A percentile compares a stretch with the other conserved stretches of the same genome.
These are phyloP conservation scores for Vitis hybrid DNA, from an alignment of 177 flowering plant genomes.

Conservation along the genomic window DNA sequence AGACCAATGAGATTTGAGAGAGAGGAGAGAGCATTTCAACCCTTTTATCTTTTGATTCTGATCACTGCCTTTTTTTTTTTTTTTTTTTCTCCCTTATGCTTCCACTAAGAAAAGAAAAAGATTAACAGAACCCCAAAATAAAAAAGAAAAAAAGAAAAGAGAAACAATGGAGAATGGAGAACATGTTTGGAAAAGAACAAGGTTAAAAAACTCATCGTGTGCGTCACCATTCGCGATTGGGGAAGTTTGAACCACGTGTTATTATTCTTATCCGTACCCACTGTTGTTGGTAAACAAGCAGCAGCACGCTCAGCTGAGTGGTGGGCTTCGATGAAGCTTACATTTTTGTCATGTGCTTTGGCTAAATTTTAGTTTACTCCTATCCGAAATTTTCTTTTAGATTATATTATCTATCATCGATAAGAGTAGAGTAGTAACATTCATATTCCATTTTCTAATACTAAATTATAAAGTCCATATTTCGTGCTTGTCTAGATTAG, in stretches of 20 bases:
- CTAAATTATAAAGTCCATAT: no score
- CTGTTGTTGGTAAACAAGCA: no score
- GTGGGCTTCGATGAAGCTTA: no score
- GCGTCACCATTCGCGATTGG: not conserved
- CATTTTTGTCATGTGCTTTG: no score
- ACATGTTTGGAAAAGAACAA: slow-evolving; percentile 8
- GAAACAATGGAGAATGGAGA: slow-evolving; percentile 6
- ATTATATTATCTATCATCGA: no score
- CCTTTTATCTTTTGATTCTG: not conserved
- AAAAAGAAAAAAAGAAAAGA: not conserved
- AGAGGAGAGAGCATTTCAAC: not conserved
- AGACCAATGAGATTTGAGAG: not conserved
- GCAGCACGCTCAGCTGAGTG: no score
- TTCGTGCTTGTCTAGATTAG: no score
- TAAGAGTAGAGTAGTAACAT: no score
- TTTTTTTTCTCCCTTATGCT: not conserved
- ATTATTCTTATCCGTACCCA: slow-evolving; percentile 12
- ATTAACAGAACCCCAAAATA: not conserved
- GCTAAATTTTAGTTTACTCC: no score
- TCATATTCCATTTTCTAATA: no score
- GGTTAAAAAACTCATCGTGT: not conserved
- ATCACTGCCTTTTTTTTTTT: not conserved
- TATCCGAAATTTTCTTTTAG: no score
- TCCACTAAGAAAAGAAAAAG: not conserved
- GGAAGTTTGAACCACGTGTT: slow-evolving; percentile 8